Evolutionary conservation across 495 filamentous ascomycete species (phyloP), one percentile per base, ranked within the genome.

Genomic region (Cercophora sp.): DNA sequence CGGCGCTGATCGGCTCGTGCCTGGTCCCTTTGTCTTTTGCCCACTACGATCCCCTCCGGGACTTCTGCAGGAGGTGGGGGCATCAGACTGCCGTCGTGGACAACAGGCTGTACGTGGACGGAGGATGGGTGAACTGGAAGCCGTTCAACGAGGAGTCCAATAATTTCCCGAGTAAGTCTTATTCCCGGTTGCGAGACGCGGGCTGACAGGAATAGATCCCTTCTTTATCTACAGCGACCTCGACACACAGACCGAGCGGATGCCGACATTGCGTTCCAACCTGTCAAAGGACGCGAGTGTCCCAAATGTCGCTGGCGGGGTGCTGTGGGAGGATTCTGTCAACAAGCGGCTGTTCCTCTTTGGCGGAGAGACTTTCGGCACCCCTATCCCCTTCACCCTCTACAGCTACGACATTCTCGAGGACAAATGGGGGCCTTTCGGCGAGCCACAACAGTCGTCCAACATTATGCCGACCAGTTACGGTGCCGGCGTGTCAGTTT

Each of bases 291-390:
- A 75, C 45, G 57, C 56, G 13, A 65, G 68, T 15, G 66, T 80
- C 19, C 78, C 78, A 0, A 54, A 43, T 45, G 65, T 75, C 19
- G 61, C 51, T 39, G 73, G 78, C 22, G 77, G 75, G 1, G 56
- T 71, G 18, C 48, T 80, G 9, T 80, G 76, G 77, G 63, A 67
- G 24, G 78, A 80, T 50, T 59, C 67, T n/a, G 69, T 75, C 24
- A 79, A 81, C 53, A 78, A 77, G 56, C 59, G 68, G 23, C 68
- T 80, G 41, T 80, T 76, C 52, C 61, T 72, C 9, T 80, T 65
- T 56, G 78, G 78, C 8, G 78, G 78, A 27, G 72, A 79, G 41
- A 71, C 63, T 9, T 55, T 41, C 47, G 63, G 52, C 40, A 44
- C 62, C 11, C 44, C 59, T 2, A 47, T 63, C 10, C 41, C 48